phyloP scores from a whole-genome alignment of 176 grass and related monocot genomes.

The Zizania latifolia region DNA sequence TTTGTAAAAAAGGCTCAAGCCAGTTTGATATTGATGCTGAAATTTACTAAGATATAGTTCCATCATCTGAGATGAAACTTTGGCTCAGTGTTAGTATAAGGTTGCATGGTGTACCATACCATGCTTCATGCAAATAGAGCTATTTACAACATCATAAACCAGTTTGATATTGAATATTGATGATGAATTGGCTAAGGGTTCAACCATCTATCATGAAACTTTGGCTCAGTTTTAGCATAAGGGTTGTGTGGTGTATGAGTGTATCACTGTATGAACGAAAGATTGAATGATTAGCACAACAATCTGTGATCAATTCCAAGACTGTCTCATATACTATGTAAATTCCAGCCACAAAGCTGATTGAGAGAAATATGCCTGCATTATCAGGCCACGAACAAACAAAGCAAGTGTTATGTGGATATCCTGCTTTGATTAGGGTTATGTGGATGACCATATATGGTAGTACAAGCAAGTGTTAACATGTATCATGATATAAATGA shows the following conservation, averaged over 20 bases:
- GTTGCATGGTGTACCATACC: no score
- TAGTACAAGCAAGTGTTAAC: not conserved
- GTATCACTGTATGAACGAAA: no score
- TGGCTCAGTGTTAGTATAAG: not conserved
- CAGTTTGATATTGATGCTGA: not conserved
- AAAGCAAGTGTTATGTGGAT: not conserved
- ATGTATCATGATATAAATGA: not conserved
- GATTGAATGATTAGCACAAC: not conserved
- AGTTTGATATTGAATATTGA: no score
- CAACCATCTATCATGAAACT: no score
- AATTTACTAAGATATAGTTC: not conserved
- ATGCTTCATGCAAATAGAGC: no score
- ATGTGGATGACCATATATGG: not conserved
- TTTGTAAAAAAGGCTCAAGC: not conserved
- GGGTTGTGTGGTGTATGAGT: no score
- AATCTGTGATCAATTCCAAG: not conserved
- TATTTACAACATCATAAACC: constrained; percentile 1
- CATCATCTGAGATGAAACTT: not conserved
- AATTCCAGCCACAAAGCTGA: not conserved
- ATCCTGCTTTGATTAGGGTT: not conserved
- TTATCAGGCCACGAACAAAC: not conserved
- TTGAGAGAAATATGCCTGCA: not conserved
- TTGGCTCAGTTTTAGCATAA: no score
- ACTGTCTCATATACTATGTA: not conserved
- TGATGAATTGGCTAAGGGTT: no score